Conservation (phyloP, 2,329 filamentous ascomycete genomes). For the Trichoderma lentiforme region DNA sequence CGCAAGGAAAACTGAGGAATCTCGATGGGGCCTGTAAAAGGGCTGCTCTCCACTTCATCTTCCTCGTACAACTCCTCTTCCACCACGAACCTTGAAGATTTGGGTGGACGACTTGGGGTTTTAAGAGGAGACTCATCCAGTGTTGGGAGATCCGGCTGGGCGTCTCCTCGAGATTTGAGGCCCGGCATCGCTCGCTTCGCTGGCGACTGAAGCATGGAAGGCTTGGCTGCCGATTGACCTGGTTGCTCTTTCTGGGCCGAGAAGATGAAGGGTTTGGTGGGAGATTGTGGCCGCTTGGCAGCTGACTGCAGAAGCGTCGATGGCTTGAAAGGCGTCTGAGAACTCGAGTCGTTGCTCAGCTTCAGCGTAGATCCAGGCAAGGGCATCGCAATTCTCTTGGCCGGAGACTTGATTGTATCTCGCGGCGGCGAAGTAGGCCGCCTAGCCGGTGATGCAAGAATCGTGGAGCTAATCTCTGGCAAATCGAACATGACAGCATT, state of each 20-base stretch:
- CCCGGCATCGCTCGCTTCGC: constrained; percentile 44
- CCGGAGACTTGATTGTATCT: constrained; percentile 54
- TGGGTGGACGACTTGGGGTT: constrained; percentile 28
- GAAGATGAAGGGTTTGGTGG: constrained; percentile 38
- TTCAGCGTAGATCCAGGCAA: constrained; percentile 36
- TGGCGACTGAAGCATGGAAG: constrained; percentile 50
- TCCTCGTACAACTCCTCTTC: constrained; percentile 30
- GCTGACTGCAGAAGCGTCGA: constrained; percentile 46
- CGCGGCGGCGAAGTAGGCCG: constrained; percentile 53
- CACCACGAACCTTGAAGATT: constrained; percentile 38
- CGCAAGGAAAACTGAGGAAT: constrained; percentile 44
- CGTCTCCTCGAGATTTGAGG: constrained; percentile 33
- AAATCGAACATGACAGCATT: constrained; percentile 30
- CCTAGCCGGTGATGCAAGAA: constrained; percentile 55
- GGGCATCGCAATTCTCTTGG: constrained; percentile 41
- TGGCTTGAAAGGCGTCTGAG: constrained; percentile 34
- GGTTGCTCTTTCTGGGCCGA: constrained; percentile 29
- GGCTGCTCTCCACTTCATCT: constrained; percentile 34
- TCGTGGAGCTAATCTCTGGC: constrained; percentile 36
- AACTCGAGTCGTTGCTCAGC: constrained; percentile 19
- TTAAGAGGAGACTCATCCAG: constrained; percentile 32
- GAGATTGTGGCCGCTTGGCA: constrained; percentile 48
- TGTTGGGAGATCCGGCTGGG: constrained; percentile 21
- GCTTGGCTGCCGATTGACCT: constrained; percentile 42
- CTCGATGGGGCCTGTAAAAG: constrained; percentile 34